A percentile compares a stretch with the other conserved stretches of the same genome.
Evolutionary conservation across 306 rosid genomes (phyloP).

Genomic region (Pyrus pyrifolia): DNA sequence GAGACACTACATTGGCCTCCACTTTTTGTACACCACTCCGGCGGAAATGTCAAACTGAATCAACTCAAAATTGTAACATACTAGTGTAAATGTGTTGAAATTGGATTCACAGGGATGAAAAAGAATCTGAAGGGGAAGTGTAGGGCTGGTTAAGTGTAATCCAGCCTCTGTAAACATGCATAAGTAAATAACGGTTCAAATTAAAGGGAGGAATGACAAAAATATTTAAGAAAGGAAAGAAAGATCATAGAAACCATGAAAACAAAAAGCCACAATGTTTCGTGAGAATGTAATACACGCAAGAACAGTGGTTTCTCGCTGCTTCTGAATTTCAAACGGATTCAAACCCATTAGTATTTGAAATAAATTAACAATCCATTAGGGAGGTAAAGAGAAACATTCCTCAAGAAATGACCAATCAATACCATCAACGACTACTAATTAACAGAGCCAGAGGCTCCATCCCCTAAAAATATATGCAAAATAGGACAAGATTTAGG

Average conservation of each 20-base stretch:
- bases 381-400: neutral
- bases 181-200: neutral
- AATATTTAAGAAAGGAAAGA: neutral
- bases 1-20: neutral
- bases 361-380: neutral
- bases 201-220: neutral
- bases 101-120: neutral
- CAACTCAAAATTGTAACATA: neutral
- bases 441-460: too few species aligned
- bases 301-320: neutral
- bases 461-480: neutral
- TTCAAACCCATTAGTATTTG: neutral
- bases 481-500: neutral
- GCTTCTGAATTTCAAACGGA: neutral
- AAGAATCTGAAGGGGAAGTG: neutral
- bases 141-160: neutral
- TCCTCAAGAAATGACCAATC: neutral
- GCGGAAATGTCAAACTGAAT: neutral
- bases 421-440: neutral
- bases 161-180: neutral
- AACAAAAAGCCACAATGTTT: neutral
- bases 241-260: neutral
- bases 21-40: neutral
- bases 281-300: neutral
- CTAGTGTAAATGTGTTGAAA: neutral